phyloP scores from a whole-genome alignment of 192 early-diverging fungal genomes.

The Paraglomus brasilianum region DNA sequence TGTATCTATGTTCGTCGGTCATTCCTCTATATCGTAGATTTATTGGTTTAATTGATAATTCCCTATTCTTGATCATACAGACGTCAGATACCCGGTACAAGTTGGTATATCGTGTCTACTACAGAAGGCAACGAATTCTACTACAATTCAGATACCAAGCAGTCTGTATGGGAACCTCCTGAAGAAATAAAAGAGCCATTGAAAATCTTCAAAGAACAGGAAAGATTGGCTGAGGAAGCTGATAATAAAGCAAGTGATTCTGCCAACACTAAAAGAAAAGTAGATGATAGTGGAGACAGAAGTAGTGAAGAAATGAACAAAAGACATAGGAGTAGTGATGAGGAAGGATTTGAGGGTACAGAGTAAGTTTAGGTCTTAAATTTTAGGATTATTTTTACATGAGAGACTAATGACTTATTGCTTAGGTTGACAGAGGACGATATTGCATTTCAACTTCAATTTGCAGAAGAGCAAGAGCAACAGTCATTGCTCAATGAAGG shows the following conservation, averaged over 20 bases:
- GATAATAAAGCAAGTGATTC: constrained; percentile 29
- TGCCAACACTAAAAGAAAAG: background rate
- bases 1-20: constrained; percentile 11
- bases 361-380: constrained; percentile 30
- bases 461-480: constrained; percentile 43
- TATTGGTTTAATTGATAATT: background rate
- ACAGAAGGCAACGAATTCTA: constrained; percentile 73
- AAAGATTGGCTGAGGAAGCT: constrained; percentile 24
- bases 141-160: constrained; percentile 67
- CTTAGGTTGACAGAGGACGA: constrained; percentile 63
- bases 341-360: constrained; percentile 30
- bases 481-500: constrained; percentile 24
- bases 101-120: constrained; percentile 75
- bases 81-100: constrained; percentile 59
- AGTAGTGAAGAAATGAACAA: constrained; percentile 38
- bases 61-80: constrained; percentile 27
- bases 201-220: constrained; percentile 40
- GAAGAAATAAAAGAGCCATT: constrained; percentile 41
- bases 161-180: constrained; percentile 62
- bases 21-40: background rate
- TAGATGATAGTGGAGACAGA: background rate
- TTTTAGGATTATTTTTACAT: background rate
- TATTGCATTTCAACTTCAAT: constrained; percentile 58
- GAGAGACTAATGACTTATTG: background rate
- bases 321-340: background rate